phyloP scores from a whole-genome alignment of 2,329 filamentous ascomycete genomes.

The Zalaria obscura region DNA sequence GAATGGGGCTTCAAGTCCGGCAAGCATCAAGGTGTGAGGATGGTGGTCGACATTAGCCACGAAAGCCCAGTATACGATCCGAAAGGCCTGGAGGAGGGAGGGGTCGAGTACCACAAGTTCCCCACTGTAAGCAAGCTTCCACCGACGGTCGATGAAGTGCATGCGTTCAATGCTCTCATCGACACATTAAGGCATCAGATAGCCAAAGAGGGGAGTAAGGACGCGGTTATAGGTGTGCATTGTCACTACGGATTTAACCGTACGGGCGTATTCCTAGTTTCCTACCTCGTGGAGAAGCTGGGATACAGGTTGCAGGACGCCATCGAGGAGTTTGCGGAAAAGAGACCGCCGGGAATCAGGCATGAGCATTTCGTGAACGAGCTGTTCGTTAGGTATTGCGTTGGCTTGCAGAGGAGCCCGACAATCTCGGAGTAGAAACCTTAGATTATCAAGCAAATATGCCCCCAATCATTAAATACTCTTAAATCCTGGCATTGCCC shows the following conservation, averaged over 20 bases:
- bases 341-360: constrained; percentile 68
- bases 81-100: constrained; percentile 27
- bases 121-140: constrained; percentile 87
- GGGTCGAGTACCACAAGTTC: constrained; percentile 55
- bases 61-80: constrained; percentile 85
- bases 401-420: constrained; percentile 26
- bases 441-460: too few relatives aligned
- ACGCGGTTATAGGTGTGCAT: constrained; percentile 59
- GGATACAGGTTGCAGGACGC: constrained; percentile 61
- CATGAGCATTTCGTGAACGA: constrained; percentile 82
- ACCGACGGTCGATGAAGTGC: constrained; percentile 48
- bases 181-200: constrained; percentile 25
- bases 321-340: constrained; percentile 60
- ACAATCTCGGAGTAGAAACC: constrained; percentile 4
- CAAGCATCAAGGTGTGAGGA: constrained; percentile 28
- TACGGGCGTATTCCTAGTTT: constrained; percentile 81
- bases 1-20: constrained; percentile 52
- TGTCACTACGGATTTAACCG: constrained; percentile 95
- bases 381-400: constrained; percentile 63
- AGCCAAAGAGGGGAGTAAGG: constrained; percentile 22
- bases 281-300: constrained; percentile 74
- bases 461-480: too few relatives aligned
- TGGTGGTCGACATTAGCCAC: constrained; percentile 78
- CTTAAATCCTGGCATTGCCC: too few relatives aligned
- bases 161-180: constrained; percentile 44